phyloP scores from a whole-genome alignment of 192 early-diverging fungal genomes.

The Linnemannia hyalina region DNA sequence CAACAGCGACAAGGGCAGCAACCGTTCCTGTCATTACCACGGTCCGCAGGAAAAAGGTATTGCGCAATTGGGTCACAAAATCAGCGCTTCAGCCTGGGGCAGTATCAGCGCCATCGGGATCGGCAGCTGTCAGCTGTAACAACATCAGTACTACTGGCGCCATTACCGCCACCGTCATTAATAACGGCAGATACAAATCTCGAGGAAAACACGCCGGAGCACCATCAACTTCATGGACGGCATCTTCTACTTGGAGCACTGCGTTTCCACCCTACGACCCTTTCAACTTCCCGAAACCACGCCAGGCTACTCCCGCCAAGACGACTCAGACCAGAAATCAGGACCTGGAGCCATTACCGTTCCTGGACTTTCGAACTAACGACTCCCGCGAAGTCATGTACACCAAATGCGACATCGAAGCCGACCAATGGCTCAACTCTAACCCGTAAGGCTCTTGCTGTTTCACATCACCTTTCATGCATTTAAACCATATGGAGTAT shows the following conservation, averaged over 20 bases:
- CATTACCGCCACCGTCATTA: neutral
- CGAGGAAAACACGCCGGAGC: neutral
- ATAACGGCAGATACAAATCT: neutral
- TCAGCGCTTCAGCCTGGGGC: neutral
- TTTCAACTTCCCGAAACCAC: neutral
- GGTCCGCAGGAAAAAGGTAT: neutral
- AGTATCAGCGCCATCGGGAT: neutral
- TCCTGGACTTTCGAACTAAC: conserved; percentile 38
- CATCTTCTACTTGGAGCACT: neutral
- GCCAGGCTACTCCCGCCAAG: neutral
- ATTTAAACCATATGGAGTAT: neutral
- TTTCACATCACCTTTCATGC: neutral
- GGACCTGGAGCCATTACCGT: conserved; percentile 17
- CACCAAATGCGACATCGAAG: conserved; percentile 40
- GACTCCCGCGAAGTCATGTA: conserved; percentile 38
- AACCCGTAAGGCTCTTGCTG: conserved; percentile 4
- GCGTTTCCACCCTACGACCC: neutral
- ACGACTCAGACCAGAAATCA: neutral
- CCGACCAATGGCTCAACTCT: conserved; percentile 32
- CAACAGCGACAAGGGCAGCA: neutral
- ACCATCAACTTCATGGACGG: neutral
- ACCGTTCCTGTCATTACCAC: neutral
- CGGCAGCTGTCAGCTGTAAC: neutral
- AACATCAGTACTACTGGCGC: neutral
- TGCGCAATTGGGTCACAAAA: neutral